Conservation (phyloP, 345 rosid species). For the Cochlearia excelsa region DNA sequence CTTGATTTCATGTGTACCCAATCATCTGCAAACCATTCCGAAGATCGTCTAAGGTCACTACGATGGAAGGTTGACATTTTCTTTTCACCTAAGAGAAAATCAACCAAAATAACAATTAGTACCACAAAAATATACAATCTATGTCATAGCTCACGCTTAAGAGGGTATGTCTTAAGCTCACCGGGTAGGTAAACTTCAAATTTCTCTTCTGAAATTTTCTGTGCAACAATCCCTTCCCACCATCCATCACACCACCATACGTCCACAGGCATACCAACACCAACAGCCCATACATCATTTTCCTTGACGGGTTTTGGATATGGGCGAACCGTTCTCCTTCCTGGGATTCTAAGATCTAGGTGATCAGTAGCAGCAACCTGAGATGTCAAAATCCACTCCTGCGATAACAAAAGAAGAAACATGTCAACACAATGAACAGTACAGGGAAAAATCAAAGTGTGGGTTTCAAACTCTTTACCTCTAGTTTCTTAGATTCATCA, state of each 20-base stretch:
- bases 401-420: slow-evolving; percentile 15
- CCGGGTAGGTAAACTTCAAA: slow-evolving; percentile 70
- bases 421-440: slow-evolving; percentile 12
- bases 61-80: slow-evolving; percentile 42
- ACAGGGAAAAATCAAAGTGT: slow-evolving; percentile 7
- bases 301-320: slow-evolving; percentile 17
- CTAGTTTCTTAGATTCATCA: slow-evolving; percentile 62
- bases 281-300: slow-evolving; percentile 15
- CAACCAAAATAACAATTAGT: slow-evolving; percentile 12
- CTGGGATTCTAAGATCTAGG: slow-evolving; percentile 46
- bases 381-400: slow-evolving; percentile 78
- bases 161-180: slow-evolving; percentile 30
- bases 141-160: background rate
- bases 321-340: slow-evolving; percentile 62
- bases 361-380: slow-evolving; percentile 54
- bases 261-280: slow-evolving; percentile 69
- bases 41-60: slow-evolving; percentile 54
- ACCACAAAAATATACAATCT: background rate
- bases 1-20: slow-evolving; percentile 49
- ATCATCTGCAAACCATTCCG: slow-evolving; percentile 62
- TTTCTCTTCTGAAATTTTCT: slow-evolving; percentile 49
- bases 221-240: slow-evolving; percentile 82
- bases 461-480: slow-evolving; percentile 40
- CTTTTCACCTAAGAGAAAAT: slow-evolving; percentile 56
- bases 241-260: slow-evolving; percentile 86